phyloP scores from a whole-genome alignment of 176 grass and related monocot species.

The Poa annua region DNA sequence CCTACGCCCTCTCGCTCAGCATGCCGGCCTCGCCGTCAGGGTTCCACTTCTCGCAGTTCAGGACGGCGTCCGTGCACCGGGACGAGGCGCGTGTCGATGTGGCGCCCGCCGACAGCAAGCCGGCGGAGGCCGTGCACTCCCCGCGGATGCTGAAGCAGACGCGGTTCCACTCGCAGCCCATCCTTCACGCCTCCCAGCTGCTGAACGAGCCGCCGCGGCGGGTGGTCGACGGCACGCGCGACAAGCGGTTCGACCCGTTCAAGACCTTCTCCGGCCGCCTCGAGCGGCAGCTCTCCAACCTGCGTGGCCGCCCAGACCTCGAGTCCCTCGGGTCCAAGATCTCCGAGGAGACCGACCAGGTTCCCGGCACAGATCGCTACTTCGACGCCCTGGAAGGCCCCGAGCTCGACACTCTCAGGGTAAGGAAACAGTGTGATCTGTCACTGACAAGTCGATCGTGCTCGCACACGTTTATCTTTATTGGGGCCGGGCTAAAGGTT shows the following conservation, averaged over 20 bases:
- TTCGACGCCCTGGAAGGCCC: slow-evolving; percentile 93
- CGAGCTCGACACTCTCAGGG: slow-evolving; percentile 87
- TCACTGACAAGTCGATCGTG: neutral
- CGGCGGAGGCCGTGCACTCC: neutral
- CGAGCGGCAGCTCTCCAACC: slow-evolving; percentile 83
- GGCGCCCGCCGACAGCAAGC: neutral
- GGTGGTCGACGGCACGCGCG: slow-evolving; percentile 41
- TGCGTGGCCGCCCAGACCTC: slow-evolving; percentile 59
- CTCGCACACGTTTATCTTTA: neutral
- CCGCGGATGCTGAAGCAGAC: slow-evolving; percentile 55
- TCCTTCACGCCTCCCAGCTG: slow-evolving; percentile 38
- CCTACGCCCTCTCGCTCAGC: slow-evolving; percentile 60
- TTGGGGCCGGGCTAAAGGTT: neutral
- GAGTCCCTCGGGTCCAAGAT: slow-evolving; percentile 11
- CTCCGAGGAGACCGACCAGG: slow-evolving; percentile 58
- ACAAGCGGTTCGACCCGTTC: slow-evolving; percentile 76
- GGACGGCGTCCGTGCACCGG: slow-evolving; percentile 5
- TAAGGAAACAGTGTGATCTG: neutral
- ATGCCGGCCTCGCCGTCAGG: slow-evolving; percentile 79
- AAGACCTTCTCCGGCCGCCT: slow-evolving; percentile 95
- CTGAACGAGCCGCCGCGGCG: slow-evolving; percentile 13
- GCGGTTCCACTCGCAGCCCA: slow-evolving; percentile 71
- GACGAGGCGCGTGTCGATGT: slow-evolving; percentile 22
- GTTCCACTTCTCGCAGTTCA: slow-evolving; percentile 55
- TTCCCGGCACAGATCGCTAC: slow-evolving; percentile 74